phyloP scores from a whole-genome alignment of 2,329 filamentous ascomycete species.

The Emergomyces africanus region DNA sequence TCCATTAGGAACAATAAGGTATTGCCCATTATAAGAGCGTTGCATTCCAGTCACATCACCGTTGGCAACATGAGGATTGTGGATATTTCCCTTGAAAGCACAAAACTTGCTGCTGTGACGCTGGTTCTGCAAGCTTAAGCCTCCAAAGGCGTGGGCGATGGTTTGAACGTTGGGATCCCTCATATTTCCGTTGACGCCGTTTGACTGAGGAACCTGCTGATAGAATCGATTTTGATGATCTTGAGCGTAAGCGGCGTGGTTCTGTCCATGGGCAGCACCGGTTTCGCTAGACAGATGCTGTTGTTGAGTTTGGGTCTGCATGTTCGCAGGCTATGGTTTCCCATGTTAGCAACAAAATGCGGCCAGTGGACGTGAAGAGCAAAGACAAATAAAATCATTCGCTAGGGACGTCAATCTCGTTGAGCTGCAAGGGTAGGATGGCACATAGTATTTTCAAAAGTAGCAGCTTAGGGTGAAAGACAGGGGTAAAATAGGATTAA shows the following conservation, averaged over 20 bases:
- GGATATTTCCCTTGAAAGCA: conserved; percentile 16
- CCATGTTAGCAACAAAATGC: not conserved
- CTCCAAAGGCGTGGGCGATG: conserved; percentile 16
- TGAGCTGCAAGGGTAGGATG: not conserved
- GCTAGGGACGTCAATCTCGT: not conserved
- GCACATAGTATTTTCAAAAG: not conserved
- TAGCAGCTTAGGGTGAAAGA: not conserved
- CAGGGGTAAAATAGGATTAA: not conserved
- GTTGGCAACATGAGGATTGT: conserved; percentile 15
- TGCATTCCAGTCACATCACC: conserved; percentile 18
- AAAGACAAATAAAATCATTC: not conserved
- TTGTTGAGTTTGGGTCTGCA: conserved; percentile 17
- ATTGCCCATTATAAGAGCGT: conserved; percentile 15
- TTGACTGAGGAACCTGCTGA: conserved; percentile 11
- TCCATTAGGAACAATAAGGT: conserved; percentile 22
- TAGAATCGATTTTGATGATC: conserved; percentile 18
- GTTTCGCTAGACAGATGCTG: conserved; percentile 16
- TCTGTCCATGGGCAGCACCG: conserved; percentile 12
- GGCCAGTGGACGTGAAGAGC: not conserved
- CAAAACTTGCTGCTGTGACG: conserved; percentile 17
- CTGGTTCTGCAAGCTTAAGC: conserved; percentile 19
- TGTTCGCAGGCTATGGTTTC: conserved; percentile 8
- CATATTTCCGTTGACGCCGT: conserved; percentile 4
- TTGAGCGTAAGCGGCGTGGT: conserved; percentile 13
- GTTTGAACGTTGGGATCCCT: conserved; percentile 12